Base-by-base conservation (phyloP, 768 basidiomycete species). In the Glaciozyma martinii region DNA sequence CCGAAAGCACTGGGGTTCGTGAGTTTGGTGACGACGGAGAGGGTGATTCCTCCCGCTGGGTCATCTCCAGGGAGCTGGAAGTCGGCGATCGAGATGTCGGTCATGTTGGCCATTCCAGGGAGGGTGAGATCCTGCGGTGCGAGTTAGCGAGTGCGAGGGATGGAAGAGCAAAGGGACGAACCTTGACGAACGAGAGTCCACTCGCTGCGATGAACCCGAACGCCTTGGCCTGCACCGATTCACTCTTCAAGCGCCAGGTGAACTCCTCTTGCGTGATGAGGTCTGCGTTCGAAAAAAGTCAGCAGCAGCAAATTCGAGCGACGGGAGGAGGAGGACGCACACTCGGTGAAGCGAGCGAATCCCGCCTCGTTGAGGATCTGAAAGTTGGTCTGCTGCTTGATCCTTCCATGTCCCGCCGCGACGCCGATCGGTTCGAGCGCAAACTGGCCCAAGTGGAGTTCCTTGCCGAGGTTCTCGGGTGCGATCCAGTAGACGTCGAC, bases 241-340 rank as follows among this genome's bases (percentile, higher is more conserved):
- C 73, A 63, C 81, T 85, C 23, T 77, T 72, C 49, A 89, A 76
- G 61, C 80, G 79, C 86, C 87, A 89, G 1, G 83, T 86, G 71
- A 88, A 88, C 63, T 80, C 83, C 54, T 78, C 77, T 54, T 82
- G 80, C 0, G 85, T 88, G 73, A 88, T 87, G 80, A 89, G 79
- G 40, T 79, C 66, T 67, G 60, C 12, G 56, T 43, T 18, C 33
- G 25, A 33, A 46, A 33, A 16, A 37, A 19, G 8, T 18, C 16
- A 42, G 21, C 30, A 62, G 42, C 43, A 16, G n/a, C 43, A 32
- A 27, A 32, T 7, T 10, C 29, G 21, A 16, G 13, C 30, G 49
- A 4, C 1, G 29, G 3, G 33, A 1, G 9, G 21, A 46, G 23
- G 27, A 5, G 32, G 27, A 43, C 63, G 13, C 33, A 60, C 63